Conservation (phyloP, 78 protist genomes). For the Planoprotostelium fungivorum region DNA sequence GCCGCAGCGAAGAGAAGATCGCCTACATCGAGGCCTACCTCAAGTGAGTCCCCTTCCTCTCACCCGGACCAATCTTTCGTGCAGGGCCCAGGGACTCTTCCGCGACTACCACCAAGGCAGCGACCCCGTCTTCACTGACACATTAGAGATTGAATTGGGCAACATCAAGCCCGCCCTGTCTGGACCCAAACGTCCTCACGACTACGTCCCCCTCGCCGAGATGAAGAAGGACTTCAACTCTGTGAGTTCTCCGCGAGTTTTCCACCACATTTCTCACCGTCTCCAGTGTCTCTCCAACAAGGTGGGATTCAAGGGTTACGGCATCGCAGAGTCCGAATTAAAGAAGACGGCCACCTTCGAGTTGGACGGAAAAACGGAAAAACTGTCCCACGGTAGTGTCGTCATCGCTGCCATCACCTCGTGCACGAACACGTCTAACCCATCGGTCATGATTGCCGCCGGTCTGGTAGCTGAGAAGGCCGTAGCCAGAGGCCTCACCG, state of each 20-base stretch:
- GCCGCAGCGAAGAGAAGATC: slow-evolving; percentile 33
- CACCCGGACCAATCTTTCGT: slow-evolving; percentile 2
- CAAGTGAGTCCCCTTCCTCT: slow-evolving; percentile 1
- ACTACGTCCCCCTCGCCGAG: slow-evolving; percentile 65
- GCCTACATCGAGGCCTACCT: slow-evolving; percentile 42
- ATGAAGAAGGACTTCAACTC: slow-evolving; percentile 64
- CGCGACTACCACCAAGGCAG: slow-evolving; percentile 11
- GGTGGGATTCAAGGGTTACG: slow-evolving; percentile 84
- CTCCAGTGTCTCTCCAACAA: slow-evolving; percentile 38
- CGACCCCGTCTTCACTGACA: slow-evolving; percentile 41
- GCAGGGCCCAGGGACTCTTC: slow-evolving; percentile 13
- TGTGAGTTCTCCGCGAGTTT: not conserved
- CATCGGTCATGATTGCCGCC: slow-evolving; percentile 89
- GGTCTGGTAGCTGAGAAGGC: slow-evolving; percentile 85
- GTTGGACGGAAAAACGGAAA: slow-evolving; percentile 50
- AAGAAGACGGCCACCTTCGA: slow-evolving; percentile 37
- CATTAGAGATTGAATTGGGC: slow-evolving; percentile 62
- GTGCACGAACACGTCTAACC: slow-evolving; percentile 90
- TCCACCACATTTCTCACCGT: not conserved
- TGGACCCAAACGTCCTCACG: slow-evolving; percentile 88
- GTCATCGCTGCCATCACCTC: slow-evolving; percentile 87
- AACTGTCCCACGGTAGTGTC: slow-evolving; percentile 75
- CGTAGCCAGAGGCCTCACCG: slow-evolving; percentile 66
- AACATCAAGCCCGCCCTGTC: slow-evolving; percentile 68
- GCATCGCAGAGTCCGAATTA: slow-evolving; percentile 31